Evolutionary conservation across 2,329 filamentous ascomycete species (phyloP).

Genomic region (Macrophomina tecta): DNA sequence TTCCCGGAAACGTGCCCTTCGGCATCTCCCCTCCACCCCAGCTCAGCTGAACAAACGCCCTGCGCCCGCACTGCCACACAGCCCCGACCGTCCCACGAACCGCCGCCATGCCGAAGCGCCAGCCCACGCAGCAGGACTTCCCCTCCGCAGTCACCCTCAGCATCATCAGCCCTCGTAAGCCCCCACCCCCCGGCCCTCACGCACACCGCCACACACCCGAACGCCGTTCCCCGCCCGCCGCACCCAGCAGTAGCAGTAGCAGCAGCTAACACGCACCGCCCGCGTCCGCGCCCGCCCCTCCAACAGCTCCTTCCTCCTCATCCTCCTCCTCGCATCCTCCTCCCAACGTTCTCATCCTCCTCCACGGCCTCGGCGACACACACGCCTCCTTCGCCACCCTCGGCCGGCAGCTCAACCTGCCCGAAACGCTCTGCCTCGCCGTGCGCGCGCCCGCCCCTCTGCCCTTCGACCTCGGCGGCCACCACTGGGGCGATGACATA

Average conservation of each 20-base stretch:
- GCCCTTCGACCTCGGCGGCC: conserved; percentile 71
- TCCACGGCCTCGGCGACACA: conserved; percentile 84
- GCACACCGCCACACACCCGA: conserved; percentile 28
- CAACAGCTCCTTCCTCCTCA: not conserved
- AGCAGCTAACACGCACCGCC: not conserved
- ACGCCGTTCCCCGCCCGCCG: not conserved
- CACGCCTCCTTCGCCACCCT: conserved; percentile 72
- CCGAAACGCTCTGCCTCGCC: conserved; percentile 77
- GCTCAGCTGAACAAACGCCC: not conserved
- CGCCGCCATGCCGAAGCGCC: conserved; percentile 48
- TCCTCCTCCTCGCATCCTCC: conserved; percentile 57
- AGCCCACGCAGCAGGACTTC: conserved; percentile 53
- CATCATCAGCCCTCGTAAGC: conserved; percentile 55
- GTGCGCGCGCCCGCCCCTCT: conserved; percentile 74
- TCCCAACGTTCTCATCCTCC: conserved; percentile 77
- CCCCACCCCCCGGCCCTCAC: conserved; percentile 4
- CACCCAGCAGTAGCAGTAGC: no score
- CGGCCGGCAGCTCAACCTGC: conserved; percentile 71
- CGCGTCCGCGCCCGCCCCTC: not conserved
- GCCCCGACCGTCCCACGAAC: not conserved
- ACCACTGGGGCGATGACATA: conserved; percentile 67
- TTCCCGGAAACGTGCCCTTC: not conserved
- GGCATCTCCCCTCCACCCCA: not conserved
- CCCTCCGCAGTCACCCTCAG: conserved; percentile 47
- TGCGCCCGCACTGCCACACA: conserved; percentile 1